A percentile compares a stretch with the other conserved stretches of the same genome.
These are phyloP conservation scores for Phytophthora sansomeana DNA, from an alignment of 352 stramenopile species.

Conservation along the genomic window DNA sequence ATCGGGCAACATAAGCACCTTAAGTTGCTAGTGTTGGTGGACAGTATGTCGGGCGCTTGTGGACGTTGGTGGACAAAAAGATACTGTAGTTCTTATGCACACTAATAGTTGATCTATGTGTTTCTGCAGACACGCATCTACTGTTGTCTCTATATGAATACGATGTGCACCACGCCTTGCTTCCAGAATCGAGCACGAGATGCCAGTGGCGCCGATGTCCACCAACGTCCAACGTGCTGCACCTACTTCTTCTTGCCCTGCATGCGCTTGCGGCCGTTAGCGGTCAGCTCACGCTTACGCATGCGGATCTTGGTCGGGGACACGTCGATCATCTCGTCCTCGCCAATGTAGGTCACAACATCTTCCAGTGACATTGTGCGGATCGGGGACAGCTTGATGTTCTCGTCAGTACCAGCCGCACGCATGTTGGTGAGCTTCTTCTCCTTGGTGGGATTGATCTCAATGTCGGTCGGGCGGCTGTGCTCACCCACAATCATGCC, in stretches of 20 bases:
- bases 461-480: slow-evolving; percentile 94
- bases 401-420: slow-evolving; percentile 95
- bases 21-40: no score
- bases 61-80: slow-evolving; percentile 1
- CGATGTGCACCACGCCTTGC: slow-evolving; percentile 18
- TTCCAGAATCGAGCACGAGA: no score
- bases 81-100: slow-evolving; percentile 10
- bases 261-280: slow-evolving; percentile 67
- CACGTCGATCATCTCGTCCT: slow-evolving; percentile 99
- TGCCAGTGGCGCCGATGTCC: no score
- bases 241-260: slow-evolving; percentile 61
- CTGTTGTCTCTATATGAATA: slow-evolving; percentile 45
- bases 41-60: no score
- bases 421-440: slow-evolving; percentile 99
- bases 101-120: slow-evolving; percentile 28
- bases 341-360: slow-evolving; percentile 96
- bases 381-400: slow-evolving; percentile 93
- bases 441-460: slow-evolving; percentile 98
- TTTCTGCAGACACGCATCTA: slow-evolving; percentile 24
- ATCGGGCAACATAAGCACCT: slow-evolving; percentile 22
- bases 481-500: slow-evolving; percentile 99
- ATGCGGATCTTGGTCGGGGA: slow-evolving; percentile 96
- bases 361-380: slow-evolving; percentile 97
- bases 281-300: slow-evolving; percentile 73
- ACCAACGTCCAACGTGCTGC: no score